Evolutionary conservation across 441 rosid genomes (phyloP).

Genomic region (Mallotus japonicus): DNA sequence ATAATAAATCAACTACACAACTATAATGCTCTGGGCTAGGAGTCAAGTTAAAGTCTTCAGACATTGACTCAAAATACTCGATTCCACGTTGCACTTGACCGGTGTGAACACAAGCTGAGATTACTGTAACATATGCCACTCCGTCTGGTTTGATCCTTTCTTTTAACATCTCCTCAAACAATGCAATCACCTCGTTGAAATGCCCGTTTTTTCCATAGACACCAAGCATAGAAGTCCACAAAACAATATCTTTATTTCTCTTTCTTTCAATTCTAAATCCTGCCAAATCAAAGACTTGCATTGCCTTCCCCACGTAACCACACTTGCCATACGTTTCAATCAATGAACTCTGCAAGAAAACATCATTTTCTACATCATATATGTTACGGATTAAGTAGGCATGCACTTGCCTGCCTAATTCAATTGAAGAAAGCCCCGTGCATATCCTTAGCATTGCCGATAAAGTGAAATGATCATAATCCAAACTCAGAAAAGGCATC

Average conservation of each 20-base stretch:
- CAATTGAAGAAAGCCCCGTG: conserved; percentile 39
- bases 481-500: conserved; percentile 43
- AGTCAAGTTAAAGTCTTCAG: conserved; percentile 30
- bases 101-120: conserved; percentile 58
- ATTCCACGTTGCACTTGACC: conserved; percentile 51
- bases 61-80: conserved; percentile 47
- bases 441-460: conserved; percentile 35
- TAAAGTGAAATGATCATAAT: conserved; percentile 45
- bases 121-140: conserved; percentile 45
- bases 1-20: conserved; percentile 52
- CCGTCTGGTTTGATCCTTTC: conserved; percentile 47
- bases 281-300: conserved; percentile 38
- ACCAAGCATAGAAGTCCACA: conserved; percentile 63
- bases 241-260: conserved; percentile 43
- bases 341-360: conserved; percentile 50
- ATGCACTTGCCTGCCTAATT: conserved; percentile 53
- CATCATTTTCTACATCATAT: conserved; percentile 34
- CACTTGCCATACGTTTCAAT: conserved; percentile 65
- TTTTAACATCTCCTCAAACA: conserved; percentile 42
- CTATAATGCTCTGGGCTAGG: conserved; percentile 52
- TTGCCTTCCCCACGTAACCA: conserved; percentile 45
- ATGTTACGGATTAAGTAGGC: conserved; percentile 34
- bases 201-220: conserved; percentile 47
- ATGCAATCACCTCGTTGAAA: conserved; percentile 38
- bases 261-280: conserved; percentile 24